A percentile compares a stretch with the other conserved stretches of the same genome.
phyloP scores from a whole-genome alignment of 305 asterid species.

The Fraxinus latifolia region DNA sequence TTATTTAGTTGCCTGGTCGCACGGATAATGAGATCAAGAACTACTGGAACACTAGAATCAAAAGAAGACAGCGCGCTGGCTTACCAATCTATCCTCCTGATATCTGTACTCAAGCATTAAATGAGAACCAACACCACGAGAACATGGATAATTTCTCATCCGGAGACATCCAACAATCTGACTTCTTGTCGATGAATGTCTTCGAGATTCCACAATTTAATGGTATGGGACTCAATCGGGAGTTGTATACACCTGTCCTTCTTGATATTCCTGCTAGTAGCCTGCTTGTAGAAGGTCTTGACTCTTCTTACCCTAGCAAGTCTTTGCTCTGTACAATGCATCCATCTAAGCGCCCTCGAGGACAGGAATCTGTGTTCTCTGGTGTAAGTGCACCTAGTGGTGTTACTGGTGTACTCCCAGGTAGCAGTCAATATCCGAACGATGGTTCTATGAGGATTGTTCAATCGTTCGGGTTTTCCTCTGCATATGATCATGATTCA shows the following conservation, averaged over 20 bases:
- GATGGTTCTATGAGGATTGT: conserved; percentile 30
- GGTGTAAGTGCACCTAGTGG: conserved; percentile 20
- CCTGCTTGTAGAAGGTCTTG: conserved; percentile 31
- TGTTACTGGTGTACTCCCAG: conserved; percentile 22
- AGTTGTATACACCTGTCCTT: conserved; percentile 25
- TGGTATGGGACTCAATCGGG: conserved; percentile 26
- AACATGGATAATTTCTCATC: conserved; percentile 28
- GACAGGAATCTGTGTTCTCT: conserved; percentile 31
- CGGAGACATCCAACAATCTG: conserved; percentile 30
- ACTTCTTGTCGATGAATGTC: conserved; percentile 28
- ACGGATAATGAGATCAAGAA: conserved; percentile 77
- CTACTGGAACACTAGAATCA: conserved; percentile 68
- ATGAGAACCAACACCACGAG: conserved; percentile 40
- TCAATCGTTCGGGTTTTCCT: conserved; percentile 33
- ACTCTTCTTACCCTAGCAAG: conserved; percentile 28
- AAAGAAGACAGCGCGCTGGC: conserved; percentile 59
- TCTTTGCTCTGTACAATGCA: conserved; percentile 28
- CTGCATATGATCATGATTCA: conserved; percentile 33
- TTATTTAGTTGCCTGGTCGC: conserved; percentile 64
- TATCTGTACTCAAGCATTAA: conserved; percentile 29
- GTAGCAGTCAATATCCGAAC: conserved; percentile 33
- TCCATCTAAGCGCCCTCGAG: conserved; percentile 45
- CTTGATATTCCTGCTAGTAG: conserved; percentile 34
- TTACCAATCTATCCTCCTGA: conserved; percentile 56
- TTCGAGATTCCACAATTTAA: conserved; percentile 42